Base-by-base conservation (phyloP, 768 basidiomycete species). In the Cubamyces sp. region DNA sequence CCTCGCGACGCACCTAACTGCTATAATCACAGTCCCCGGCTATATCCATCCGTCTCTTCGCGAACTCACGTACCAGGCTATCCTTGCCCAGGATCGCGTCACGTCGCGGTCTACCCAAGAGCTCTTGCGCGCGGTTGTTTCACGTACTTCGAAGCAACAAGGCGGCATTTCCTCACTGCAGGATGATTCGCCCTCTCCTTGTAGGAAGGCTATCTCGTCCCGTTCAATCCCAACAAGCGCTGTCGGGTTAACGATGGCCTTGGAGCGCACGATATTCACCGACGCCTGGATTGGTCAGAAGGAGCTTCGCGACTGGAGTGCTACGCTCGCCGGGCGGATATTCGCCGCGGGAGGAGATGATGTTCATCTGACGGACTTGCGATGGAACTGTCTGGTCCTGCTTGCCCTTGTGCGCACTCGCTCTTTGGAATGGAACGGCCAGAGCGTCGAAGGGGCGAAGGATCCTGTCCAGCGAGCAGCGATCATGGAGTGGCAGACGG, bases 401-500 rank as follows among this genome's bases (percentile, higher is more conserved):
- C 57, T 67, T 19, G 64, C 65, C 1, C 26, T 66, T 8, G 47
- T 57, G 4, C 48, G 54, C 7, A 62, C 61, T 0, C 51, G 47
- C 21, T 47, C 66, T 1, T 18, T 47, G 12, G 34, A 48, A 3
- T 54, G 54, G 25, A 23, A 15, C 18, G 59, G 59, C 16, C 40
- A 25, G 28, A 52, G 42, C 47, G 51, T 43, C 5, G 45, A 40
- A 11, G 7, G n/a, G 8, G 37, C 25, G 4, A 25, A 23, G 14
- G 54, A 60, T 8, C 62, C 59, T 1, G 39, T 51, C 5, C 39
- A 39, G 7, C 58, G 59, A 5, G 63, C 51, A 26, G 64, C 64
- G 14, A 48, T 60, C 25, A 60, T 61, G 28, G 65, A 68, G 19
- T 68, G 67, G 67, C 67, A 60, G n/a, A 57, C 58, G 6, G 54